A percentile compares a stretch with the other conserved stretches of the same genome.
Evolutionary conservation across 352 stramenopile species (phyloP).

Genomic region (Phytophthora niederhauseri): DNA sequence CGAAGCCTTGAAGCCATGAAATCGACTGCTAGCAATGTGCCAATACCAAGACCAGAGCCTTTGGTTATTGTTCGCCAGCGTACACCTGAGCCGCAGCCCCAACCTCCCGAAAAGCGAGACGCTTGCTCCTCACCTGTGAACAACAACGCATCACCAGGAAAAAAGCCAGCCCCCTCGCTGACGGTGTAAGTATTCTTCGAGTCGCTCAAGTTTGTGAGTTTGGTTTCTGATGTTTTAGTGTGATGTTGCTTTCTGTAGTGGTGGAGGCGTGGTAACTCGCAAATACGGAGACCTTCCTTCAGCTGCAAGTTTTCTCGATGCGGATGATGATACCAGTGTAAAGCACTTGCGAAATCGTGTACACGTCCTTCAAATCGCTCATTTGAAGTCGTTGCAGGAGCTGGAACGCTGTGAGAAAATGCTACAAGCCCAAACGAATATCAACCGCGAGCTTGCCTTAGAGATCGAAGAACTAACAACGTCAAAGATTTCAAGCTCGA

Average conservation of each 20-base stretch:
- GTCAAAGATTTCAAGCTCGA: constrained; percentile 71
- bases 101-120: constrained; percentile 53
- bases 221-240: constrained; percentile 4
- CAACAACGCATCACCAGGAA: constrained; percentile 17
- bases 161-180: neutral
- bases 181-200: constrained; percentile 26
- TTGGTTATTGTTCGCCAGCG: constrained; percentile 17
- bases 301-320: constrained; percentile 31
- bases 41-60: constrained; percentile 19
- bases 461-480: constrained; percentile 91
- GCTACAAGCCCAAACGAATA: constrained; percentile 94
- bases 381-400: constrained; percentile 92
- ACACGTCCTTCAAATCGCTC: constrained; percentile 89
- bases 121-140: constrained; percentile 69
- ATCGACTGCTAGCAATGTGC: constrained; percentile 17
- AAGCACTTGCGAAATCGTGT: constrained; percentile 80
- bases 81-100: constrained; percentile 15
- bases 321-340: constrained; percentile 39
- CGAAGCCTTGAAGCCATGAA: constrained; percentile 40
- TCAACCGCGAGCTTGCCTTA: constrained; percentile 92
- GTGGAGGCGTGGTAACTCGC: constrained; percentile 36
- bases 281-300: constrained; percentile 39
- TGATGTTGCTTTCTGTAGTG: constrained; percentile 28
- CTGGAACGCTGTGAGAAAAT: constrained; percentile 94
- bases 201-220: neutral